Conservation (phyloP, 768 basidiomycete species). For the Termitomyces titanicus region DNA sequence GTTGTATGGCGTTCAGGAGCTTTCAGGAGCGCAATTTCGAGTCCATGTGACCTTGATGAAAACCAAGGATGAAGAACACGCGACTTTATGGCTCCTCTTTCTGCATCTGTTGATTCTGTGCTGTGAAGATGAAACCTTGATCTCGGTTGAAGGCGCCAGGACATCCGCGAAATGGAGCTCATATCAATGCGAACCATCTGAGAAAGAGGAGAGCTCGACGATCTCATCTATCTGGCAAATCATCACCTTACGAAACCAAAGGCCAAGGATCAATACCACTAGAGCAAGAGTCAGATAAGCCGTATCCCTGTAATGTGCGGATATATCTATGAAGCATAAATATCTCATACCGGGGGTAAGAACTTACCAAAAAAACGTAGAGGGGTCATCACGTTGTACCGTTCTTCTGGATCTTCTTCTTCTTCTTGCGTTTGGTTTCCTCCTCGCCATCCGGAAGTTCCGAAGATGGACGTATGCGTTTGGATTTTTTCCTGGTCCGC, state of each 20-base stretch:
- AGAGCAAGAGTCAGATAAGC: constrained; percentile 1
- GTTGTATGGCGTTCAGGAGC: not conserved
- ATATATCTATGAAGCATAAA: not conserved
- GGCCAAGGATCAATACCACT: not conserved
- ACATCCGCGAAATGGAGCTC: not conserved
- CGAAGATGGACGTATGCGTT: constrained; percentile 24
- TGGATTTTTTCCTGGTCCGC: constrained; percentile 23
- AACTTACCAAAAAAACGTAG: not conserved
- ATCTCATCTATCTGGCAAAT: constrained; percentile 1
- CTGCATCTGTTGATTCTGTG: not conserved
- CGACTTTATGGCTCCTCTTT: not conserved
- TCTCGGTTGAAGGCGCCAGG: not conserved
- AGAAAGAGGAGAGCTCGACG: not conserved
- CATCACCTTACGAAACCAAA: not conserved
- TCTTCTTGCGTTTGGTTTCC: constrained; percentile 30
- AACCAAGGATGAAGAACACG: not conserved
- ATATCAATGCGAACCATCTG: not conserved
- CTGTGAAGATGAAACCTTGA: not conserved
- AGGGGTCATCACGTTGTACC: constrained; percentile 3
- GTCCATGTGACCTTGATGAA: constrained; percentile 2
- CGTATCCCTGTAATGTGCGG: not conserved
- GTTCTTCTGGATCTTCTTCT: constrained; percentile 20
- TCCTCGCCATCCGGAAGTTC: constrained; percentile 19
- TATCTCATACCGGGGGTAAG: not conserved
- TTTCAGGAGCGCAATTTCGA: not conserved